Evolutionary conservation across 2,329 filamentous ascomycete genomes (phyloP), one percentile per base, ranked within the genome.

Genomic region (Colletotrichum chlorophyti): DNA sequence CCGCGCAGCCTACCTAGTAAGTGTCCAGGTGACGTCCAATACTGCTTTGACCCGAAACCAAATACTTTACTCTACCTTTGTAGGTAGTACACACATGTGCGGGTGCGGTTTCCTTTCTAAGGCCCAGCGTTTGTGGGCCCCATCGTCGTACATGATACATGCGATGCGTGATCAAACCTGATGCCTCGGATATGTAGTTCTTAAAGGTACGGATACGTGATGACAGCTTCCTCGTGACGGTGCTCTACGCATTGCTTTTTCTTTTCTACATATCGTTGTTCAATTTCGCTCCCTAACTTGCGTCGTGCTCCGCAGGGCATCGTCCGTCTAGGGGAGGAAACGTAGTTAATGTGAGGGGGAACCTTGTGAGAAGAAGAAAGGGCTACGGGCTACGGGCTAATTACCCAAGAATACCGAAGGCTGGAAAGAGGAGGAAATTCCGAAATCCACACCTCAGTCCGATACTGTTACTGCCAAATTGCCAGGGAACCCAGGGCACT

Each of bases 61-160:
- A n/a, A n/a, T n/a, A n/a, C n/a, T n/a, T n/a, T n/a, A n/a, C n/a
- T n/a, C n/a, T n/a, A n/a, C n/a, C n/a, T n/a, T 24, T 45, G 55
- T 45, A 57, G 31, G 6, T 21, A n/a, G 43, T 47, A 27, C 42
- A 34, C 31, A 17, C 41, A 29, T 27, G 26, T 27, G 26, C 38
- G 43, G 57, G 32, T 60, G 57, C 52, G 45, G 57, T 52, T 50
- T 57, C 57, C 51, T 43, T 57, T 60, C 45, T 31, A 10, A 46
- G 31, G n/a, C n/a, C n/a, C 24, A 29, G 32, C 24, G 19, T 21
- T 26, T 48, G 29, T 14, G 29, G 19, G 19, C 19, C 23, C 15
- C 40, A 19, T 29, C 40, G 17, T 17, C 27, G 19, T 12, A n/a
- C 26, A 21, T 17, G 27, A 26, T 31, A n/a, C 31, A 12, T 24